Conservation (phyloP, 306 rosid species). For the Fragaria vesca region DNA sequence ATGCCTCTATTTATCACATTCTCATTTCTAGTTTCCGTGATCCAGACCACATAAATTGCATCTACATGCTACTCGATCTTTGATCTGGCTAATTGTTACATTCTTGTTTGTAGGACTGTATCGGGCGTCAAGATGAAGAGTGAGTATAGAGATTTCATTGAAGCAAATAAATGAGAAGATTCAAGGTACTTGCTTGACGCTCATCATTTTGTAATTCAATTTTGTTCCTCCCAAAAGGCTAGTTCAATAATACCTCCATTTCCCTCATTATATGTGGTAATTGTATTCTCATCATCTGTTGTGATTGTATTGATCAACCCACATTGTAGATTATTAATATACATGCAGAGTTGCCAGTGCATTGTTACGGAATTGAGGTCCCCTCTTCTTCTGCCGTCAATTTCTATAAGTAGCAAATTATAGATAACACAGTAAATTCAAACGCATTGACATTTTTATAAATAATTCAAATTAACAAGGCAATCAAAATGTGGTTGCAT, state of each 20-base stretch:
- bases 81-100: constrained; percentile 5
- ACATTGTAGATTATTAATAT: constrained; percentile 25
- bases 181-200: background rate
- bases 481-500: too few relatives aligned
- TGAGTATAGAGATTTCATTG: constrained; percentile 81
- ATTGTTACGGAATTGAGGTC: background rate
- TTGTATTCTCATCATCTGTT: constrained; percentile 16
- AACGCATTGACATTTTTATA: too few relatives aligned
- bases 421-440: too few relatives aligned
- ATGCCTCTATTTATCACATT: background rate
- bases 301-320: constrained; percentile 20
- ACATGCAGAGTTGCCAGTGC: constrained; percentile 22
- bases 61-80: constrained; percentile 10
- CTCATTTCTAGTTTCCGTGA: background rate
- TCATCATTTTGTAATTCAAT: constrained; percentile 46
- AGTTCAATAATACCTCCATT: constrained; percentile 46
- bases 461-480: too few relatives aligned
- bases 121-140: constrained; percentile 95
- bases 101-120: constrained; percentile 54
- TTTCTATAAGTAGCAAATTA: background rate
- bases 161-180: constrained; percentile 57
- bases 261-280: constrained; percentile 21
- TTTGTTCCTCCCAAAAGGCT: constrained; percentile 50
- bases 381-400: background rate
- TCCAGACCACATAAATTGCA: background rate